These are phyloP conservation scores for Thielaviopsis euricoi DNA, from an alignment of 2,329 filamentous ascomycete species.

Conservation along the genomic window DNA sequence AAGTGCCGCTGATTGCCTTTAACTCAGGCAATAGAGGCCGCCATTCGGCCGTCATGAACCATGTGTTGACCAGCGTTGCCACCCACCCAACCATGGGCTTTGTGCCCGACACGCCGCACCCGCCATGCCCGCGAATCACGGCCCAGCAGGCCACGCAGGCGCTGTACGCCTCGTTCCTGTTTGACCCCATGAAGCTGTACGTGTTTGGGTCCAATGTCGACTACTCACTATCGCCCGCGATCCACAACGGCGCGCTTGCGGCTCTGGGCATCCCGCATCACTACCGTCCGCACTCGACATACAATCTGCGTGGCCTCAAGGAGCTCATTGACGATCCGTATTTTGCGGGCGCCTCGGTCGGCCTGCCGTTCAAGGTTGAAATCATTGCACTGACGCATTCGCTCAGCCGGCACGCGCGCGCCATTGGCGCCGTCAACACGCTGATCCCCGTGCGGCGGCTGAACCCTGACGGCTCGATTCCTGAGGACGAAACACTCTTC, in stretches of 20 bases:
- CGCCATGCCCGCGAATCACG: conserved; percentile 27
- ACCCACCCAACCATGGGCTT: conserved; percentile 14
- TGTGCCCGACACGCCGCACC: conserved; percentile 16
- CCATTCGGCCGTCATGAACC: conserved; percentile 50
- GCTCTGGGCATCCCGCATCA: conserved; percentile 52
- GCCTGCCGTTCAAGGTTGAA: conserved; percentile 60
- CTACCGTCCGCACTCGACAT: conserved; percentile 48
- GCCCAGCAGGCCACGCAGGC: conserved; percentile 46
- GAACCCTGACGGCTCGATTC: conserved; percentile 38
- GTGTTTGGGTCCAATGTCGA: conserved; percentile 57
- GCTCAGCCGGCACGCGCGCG: conserved; percentile 54
- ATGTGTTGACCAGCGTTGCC: conserved; percentile 25
- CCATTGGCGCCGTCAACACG: conserved; percentile 63
- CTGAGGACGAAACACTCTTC: conserved; percentile 21
- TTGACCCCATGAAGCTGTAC: conserved; percentile 54
- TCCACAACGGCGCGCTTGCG: conserved; percentile 56
- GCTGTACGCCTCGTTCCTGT: conserved; percentile 48
- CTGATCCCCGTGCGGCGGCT: conserved; percentile 52
- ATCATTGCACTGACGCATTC: conserved; percentile 52
- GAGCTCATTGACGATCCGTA: conserved; percentile 45
- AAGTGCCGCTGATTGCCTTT: conserved; percentile 43
- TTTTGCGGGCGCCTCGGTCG: conserved; percentile 58
- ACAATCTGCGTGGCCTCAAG: conserved; percentile 44
- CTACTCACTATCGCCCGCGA: conserved; percentile 59
- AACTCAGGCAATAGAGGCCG: conserved; percentile 48